Evolutionary conservation across 2,329 filamentous ascomycete species (phyloP), one percentile per base, ranked within the genome.

Genomic region (Aureobasidium leucospermi): DNA sequence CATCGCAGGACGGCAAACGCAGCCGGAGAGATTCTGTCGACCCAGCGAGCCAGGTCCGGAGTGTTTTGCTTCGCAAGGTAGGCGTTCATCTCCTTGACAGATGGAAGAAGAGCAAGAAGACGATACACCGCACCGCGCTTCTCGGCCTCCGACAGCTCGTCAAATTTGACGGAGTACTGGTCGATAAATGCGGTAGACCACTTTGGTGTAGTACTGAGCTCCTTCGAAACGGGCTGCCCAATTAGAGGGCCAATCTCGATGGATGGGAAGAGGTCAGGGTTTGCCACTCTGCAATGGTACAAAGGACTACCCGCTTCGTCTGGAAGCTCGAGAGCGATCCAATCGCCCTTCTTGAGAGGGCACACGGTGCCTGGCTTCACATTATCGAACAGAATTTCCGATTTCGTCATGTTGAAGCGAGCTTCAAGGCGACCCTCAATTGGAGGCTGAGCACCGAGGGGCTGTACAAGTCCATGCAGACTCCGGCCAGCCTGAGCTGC

Each of bases 1-100:
- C 92, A 96, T 55, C 89, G 82, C 19, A 96, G 75, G 0, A 96
- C 72, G 19, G 84, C 82, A 3, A 89, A 73, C 0, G 86, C 82
- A 6, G 88, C 81, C 2, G 83, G 81, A 0, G 86, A 82, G 9
- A 96, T 78, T 16, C 79, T 74, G 23, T 82, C 76, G 63, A 74
- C 71, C 85, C 85, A 88, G 11, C 69, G 64, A 59, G 68, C 71
- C n/a, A 80, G 66, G 69, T 67, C 75, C 76, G 42, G 71, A 75
- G 65, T 65, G 11, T 71, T 69, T 5, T 70, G 65, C 48, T 65
- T 64, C 11, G 63, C 62, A 11, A 85, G 72, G 61, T 77, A 84
- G 0, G 69, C 61, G 32, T 71, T 76, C 78, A 91, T 85, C 0
- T 82, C 75, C 11, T 74, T 67, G 3, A 92, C 80, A 1, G 79